Conservation (phyloP, 257 asterid genomes). For the Petunia secreta region DNA sequence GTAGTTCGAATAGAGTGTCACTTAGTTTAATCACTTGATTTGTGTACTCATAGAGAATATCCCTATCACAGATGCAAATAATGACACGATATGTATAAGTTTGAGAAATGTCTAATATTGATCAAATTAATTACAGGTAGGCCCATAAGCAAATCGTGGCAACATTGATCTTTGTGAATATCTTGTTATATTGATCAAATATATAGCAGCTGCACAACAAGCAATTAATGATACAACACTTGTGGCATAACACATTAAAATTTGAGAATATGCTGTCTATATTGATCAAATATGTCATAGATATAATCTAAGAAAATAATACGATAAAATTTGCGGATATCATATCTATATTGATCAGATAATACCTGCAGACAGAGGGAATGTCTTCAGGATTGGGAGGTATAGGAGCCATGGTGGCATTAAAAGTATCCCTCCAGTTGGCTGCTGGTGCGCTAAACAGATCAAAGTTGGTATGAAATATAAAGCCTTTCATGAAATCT, state of each 20-base stretch:
- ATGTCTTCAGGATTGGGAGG: constrained; percentile 22
- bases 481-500: neutral
- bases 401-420: neutral
- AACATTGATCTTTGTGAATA: too few relatives aligned
- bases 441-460: constrained; percentile 22
- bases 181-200: too few relatives aligned
- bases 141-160: too few relatives aligned
- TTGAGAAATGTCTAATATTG: too few relatives aligned
- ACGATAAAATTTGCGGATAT: too few relatives aligned
- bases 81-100: neutral
- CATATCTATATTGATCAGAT: neutral
- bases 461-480: neutral
- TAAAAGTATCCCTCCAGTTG: constrained; percentile 26
- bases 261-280: neutral
- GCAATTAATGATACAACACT: too few relatives aligned
- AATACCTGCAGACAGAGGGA: constrained; percentile 25
- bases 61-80: constrained; percentile 19
- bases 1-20: neutral
- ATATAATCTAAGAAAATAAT: too few relatives aligned
- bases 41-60: constrained; percentile 32
- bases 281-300: too few relatives aligned
- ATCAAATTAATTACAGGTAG: too few relatives aligned
- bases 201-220: too few relatives aligned
- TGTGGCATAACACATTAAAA: neutral
- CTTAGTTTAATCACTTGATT: constrained; percentile 31